Base-by-base conservation (phyloP, 805 yeast genomes). In the Kodamaea kaohsiungensis region DNA sequence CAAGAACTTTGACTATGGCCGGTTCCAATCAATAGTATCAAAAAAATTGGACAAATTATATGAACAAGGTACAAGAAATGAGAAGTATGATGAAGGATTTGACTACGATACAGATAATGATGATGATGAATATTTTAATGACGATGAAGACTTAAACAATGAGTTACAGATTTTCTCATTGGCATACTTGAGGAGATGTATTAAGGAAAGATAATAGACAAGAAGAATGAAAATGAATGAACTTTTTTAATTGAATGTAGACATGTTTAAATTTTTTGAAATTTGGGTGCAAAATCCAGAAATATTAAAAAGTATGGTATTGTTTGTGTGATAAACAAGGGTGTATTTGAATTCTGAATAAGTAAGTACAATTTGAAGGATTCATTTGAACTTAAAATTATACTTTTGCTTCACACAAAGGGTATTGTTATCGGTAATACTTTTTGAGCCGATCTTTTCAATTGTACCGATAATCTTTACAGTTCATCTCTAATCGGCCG, bases 171-270 rank as follows among this genome's bases (percentile, higher is more conserved):
- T 57, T 5, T 66, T 67, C 49, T 59, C 71, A 1, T 43, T 67
- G 22, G 61, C 66, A 13, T 71, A 64, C 52, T 63, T 73, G 43
- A 62, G 76, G 40, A 64, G 59, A 53, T 65, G 72, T 50, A 62
- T 72, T 37, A 66, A 64, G 49, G 65, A 64, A 8, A 43, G 15
- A 35, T 27, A 37, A 39, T 7, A 15, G 17, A 19, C 8, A 46
- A 5, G 48, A 49, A 8, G 18, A 35, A 3, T 15, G 3, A 10
- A 6, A 16, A 19, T 37, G 43, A 47, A 15, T 7, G 37, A 46
- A 13, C 13, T 39, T 39, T 39, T 22, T 22, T 22, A 22, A 22
- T 22, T 22, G 25, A 22, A 22, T 22, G 6, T 22, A 22, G 25
- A 22, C 3, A 6, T 22, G 3, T 22, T 4, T 22, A 6, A 22